Evolutionary conservation across 2,329 filamentous ascomycete species (phyloP).

Genomic region (Pezicula radicicola): DNA sequence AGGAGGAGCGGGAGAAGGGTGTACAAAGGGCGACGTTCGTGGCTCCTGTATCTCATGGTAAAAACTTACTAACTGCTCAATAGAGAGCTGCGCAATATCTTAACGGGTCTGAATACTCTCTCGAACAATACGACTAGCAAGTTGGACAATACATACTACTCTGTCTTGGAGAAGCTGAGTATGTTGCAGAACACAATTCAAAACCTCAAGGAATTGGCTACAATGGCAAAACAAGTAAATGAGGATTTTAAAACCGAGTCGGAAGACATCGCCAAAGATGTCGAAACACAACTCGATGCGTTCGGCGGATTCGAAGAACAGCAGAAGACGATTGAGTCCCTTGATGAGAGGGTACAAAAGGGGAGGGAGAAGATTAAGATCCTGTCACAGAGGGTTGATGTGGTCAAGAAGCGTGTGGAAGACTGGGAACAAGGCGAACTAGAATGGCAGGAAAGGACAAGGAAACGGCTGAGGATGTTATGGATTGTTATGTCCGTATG

Average conservation of each 20-base stretch:
- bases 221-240: conserved; percentile 55
- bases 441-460: conserved; percentile 66
- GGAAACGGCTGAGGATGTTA: conserved; percentile 56
- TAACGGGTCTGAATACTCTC: conserved; percentile 53
- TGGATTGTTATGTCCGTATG: conserved; percentile 57
- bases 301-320: conserved; percentile 64
- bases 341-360: conserved; percentile 59
- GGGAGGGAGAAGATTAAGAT: conserved; percentile 57
- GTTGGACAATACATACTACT: conserved; percentile 73
- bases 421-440: conserved; percentile 64
- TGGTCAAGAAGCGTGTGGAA: conserved; percentile 62
- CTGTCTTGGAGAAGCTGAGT: conserved; percentile 66
- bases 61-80: conserved; percentile 5
- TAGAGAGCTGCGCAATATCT: conserved; percentile 50
- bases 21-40: conserved; percentile 39
- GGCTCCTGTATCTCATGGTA: background rate
- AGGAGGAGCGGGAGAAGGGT: conserved; percentile 39
- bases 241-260: conserved; percentile 58
- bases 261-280: conserved; percentile 55
- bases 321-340: conserved; percentile 55
- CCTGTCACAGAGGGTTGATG: conserved; percentile 61
- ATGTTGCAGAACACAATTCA: conserved; percentile 61
- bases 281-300: conserved; percentile 47
- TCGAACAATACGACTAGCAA: conserved; percentile 61
- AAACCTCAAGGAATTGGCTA: conserved; percentile 64